Evolutionary conservation across 495 filamentous ascomycete genomes (phyloP), one percentile per base, ranked within the genome.

Genomic region (Penicillium salamii): DNA sequence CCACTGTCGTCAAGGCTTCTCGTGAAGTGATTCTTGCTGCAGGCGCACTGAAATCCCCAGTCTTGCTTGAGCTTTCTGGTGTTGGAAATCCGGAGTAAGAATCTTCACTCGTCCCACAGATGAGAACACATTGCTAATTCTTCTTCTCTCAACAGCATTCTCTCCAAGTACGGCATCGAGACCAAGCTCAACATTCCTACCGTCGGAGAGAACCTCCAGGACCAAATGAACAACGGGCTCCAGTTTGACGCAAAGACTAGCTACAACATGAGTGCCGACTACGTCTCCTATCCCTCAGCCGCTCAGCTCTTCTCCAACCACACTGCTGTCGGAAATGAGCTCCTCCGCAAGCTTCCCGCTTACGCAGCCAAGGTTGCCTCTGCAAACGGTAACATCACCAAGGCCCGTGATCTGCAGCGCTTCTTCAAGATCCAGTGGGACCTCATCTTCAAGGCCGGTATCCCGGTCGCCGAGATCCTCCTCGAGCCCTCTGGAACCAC

Each of bases 401-500:
- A 53, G 32, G 50, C 47, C 9, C 33, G 34, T 4, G 50, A 57
- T 19, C 40, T 61, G 13, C 33, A 54, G 8, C 43, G 50, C 14
- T 60, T 60, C 50, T 61, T 61, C 36, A 61, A 54, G 31, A 52
- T 61, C 21, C 58, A 61, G 32, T 58, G 54, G 54, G 42, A 61
- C 21, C 20, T 61, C 13, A 61, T 61, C 23, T 61, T 77, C 55
- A 67, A 72, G 13, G 34, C 55, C 5, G 51, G 66, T 14, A 63
- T 78, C 8, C 73, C 75, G 3, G 58, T 71, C 20, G 72, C 68
- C 1, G 75, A 75, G 52, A 65, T 66, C 17, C 34, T 67, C 5
- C 39, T 73, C 18, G 56, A 63, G 34, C 59, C 64, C 2, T 57
- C 40, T 5, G 55, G 61, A n/a, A 38, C 49, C 14, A 32, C 54